Evolutionary conservation across 2,329 filamentous ascomycete species (phyloP), one percentile per base, ranked within the genome.

Genomic region (Nigrospora sphaerica): DNA sequence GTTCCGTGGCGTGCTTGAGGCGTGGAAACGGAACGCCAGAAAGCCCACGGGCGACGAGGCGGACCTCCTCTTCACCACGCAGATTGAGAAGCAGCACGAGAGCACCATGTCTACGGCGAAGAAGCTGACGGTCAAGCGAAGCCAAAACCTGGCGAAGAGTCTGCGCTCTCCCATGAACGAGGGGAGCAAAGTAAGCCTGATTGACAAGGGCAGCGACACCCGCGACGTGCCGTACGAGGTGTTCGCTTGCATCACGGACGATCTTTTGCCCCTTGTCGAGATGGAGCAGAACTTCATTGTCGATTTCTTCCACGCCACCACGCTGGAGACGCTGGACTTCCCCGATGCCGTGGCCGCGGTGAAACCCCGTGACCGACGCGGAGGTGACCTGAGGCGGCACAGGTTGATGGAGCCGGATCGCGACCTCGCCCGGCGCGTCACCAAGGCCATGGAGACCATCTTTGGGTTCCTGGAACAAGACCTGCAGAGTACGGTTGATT

Each of bases 241-340:
- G 3, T 95, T 97, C 64, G 75, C 81, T 1, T 83, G 83, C 34
- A 81, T 88, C 12, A 69, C 96, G 50, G 86, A 93, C 47, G 89
- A 96, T 57, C 80, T 93, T 52, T 70, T 91, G 39, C 88, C 86
- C 6, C 75, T 95, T 46, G 83, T 96, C 48, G 84, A 89, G 55
- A 91, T 92, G 63, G 93, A 98, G 67, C 92, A 98, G 63, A 97
- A 96, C 62, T 98, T 97, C 61, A 75, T 96, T 42, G 83, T 95
- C n/a, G 89, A 95, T 56, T 93, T 96, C 64, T 97, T 97, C 76
- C 92, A 97, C 57, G 81, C 93, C 23, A 88, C 86, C n/a, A 95
- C 89, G 2, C 74, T 92, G 28, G 85, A 90, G 57, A 84, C 82
- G 33, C 68, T 79, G 14, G 91, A 96, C 60, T 97, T 96, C 60